These are phyloP conservation scores for Lactifluus rugatus DNA, from an alignment of 768 basidiomycete genomes.

Conservation along the genomic window DNA sequence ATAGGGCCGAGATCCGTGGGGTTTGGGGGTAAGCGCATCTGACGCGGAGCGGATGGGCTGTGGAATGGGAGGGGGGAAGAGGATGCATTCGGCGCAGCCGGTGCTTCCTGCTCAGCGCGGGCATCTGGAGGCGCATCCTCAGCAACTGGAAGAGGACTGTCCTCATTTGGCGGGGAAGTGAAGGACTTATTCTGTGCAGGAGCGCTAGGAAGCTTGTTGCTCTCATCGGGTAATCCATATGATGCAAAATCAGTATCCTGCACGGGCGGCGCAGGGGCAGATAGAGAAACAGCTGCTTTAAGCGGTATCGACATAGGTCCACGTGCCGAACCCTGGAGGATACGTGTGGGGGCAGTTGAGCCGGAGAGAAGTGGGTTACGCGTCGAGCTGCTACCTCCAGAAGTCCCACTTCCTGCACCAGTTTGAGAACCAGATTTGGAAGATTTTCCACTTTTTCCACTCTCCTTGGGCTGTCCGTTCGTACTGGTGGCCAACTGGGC, in stretches of 20 bases:
- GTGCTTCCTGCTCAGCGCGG: conserved; percentile 6
- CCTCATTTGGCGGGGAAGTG: conserved; percentile 9
- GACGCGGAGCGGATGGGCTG: conserved; percentile 39
- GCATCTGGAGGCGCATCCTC: conserved; percentile 5
- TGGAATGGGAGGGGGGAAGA: conserved; percentile 48
- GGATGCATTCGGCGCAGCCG: conserved; percentile 15
- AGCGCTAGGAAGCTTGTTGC: conserved; percentile 36
- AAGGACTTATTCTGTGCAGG: conserved; percentile 31
- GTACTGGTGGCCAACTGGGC: conserved; percentile 54
- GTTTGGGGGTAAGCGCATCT: conserved; percentile 30
- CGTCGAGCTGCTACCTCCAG: conserved; percentile 17
- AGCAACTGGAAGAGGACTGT: conserved; percentile 1
- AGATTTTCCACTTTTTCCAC: conserved; percentile 29
- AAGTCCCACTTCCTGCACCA: conserved; percentile 7
- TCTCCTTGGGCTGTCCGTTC: conserved; percentile 27
- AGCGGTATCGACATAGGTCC: conserved; percentile 57
- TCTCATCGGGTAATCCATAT: conserved; percentile 57
- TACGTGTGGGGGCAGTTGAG: conserved; percentile 59
- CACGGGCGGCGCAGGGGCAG: conserved; percentile 69
- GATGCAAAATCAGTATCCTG: conserved; percentile 68
- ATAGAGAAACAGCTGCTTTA: conserved; percentile 64
- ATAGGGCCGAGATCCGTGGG: conserved; percentile 69
- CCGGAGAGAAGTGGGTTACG: conserved; percentile 38
- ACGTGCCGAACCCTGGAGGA: conserved; percentile 36
- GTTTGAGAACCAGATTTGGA: conserved; percentile 30